Evolutionary conservation across 495 filamentous ascomycete genomes (phyloP), one percentile per base, ranked within the genome.

Genomic region (Tuber indicum): DNA sequence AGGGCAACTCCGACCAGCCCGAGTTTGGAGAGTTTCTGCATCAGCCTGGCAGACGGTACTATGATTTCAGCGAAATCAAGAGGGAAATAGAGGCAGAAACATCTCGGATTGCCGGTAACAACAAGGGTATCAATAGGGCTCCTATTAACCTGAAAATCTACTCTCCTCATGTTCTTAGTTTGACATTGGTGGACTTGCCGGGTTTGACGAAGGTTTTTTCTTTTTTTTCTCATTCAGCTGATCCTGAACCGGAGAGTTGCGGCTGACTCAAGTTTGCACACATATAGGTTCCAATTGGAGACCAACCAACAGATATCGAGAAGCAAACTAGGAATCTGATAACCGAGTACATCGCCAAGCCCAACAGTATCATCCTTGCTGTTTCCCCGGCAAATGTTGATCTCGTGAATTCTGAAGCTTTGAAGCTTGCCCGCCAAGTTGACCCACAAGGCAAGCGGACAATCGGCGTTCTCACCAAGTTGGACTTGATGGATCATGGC

Each of bases 11-110:
- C 79, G 84, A 86, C 75, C 86, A 86, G 71, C 85, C 89, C 45
- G 96, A 99, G 86, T 99, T 94, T 93, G 96, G 93, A 23, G 96
- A 99, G 82, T 99, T 99, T 81, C 93, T 97, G 83, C 96, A 99
- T 84, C 90, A 96, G 44, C 93, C 93, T 7, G 91, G 93, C 80
- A 90, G 94, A 77, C 91, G 91, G 79, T 97, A 97, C 85, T 93
- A 93, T 75, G 94, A 98, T 84, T 99, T 99, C 84, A 86, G 85
- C 76, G 90, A 93, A 79, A 96, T 98, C 78, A 97, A 97, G 85
- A 90, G 94, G 79, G 96, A 99, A 83, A 99, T 99, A 76, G 96
- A 99, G 85, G 94, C 92, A 69, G 96, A 99, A 86, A 99, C 96
- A 1, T 90, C 94, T 19, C 89, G 96, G 78, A 96, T 99, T 83